Evolutionary conservation across 768 basidiomycete genomes (phyloP).

Genomic region (Tricholoma hemisulphureum): DNA sequence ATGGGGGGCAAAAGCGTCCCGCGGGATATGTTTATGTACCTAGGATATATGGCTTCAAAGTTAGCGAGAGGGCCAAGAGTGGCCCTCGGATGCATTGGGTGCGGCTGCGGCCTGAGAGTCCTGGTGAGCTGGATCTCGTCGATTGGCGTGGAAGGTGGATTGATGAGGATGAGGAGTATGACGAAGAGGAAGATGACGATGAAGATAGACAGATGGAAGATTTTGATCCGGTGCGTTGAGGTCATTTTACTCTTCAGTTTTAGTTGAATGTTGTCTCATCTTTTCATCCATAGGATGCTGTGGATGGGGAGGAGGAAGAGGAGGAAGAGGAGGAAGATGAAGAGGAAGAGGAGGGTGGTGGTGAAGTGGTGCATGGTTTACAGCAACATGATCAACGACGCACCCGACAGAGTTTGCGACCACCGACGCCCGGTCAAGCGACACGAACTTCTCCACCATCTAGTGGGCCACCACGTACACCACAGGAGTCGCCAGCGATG

Average conservation of each 20-base stretch:
- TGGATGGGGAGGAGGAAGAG: conserved; percentile 33
- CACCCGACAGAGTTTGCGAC: conserved; percentile 22
- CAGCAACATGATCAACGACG: conserved; percentile 34
- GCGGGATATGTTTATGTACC: conserved; percentile 86
- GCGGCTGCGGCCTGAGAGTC: conserved; percentile 77
- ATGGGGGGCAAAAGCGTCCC: conserved; percentile 87
- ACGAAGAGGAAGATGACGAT: conserved; percentile 71
- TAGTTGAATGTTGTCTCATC: conserved; percentile 6
- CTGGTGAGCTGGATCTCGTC: conserved; percentile 79
- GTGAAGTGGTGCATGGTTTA: conserved; percentile 35
- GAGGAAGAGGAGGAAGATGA: conserved; percentile 57
- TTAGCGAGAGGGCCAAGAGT: conserved; percentile 90
- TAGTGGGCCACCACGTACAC: conserved; percentile 44
- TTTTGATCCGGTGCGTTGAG: conserved; percentile 69
- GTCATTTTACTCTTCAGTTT: conserved; percentile 11
- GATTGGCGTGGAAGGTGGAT: conserved; percentile 93
- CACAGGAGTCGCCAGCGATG: conserved; percentile 37
- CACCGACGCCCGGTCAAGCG: conserved; percentile 42
- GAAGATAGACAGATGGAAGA: conserved; percentile 82
- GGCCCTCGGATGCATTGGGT: conserved; percentile 99
- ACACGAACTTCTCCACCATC: conserved; percentile 54
- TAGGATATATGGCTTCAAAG: conserved; percentile 96
- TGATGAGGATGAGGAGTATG: conserved; percentile 55
- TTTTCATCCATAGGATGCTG: conserved; percentile 41
- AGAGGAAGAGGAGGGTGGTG: conserved; percentile 62